Evolutionary conservation across 768 basidiomycete genomes (phyloP).

Genomic region (Auriscalpium microsporum): DNA sequence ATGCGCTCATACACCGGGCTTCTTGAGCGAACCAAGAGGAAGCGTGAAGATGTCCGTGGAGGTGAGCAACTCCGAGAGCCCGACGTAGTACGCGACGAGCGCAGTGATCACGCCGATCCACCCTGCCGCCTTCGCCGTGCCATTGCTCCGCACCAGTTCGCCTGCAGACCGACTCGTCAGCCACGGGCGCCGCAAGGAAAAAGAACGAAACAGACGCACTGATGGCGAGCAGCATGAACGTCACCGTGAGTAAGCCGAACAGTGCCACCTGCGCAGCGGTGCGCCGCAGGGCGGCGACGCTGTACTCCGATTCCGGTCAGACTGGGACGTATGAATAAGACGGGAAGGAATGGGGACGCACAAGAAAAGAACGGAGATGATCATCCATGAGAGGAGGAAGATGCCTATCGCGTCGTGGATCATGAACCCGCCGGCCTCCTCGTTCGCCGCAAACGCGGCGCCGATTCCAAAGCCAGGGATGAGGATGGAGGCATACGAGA

Average conservation of each 20-base stretch:
- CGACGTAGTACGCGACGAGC: constrained; percentile 38
- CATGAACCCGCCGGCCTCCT: too few relatives aligned
- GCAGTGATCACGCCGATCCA: constrained; percentile 39
- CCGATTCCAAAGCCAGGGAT: constrained; percentile 60
- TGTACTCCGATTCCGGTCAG: too few relatives aligned
- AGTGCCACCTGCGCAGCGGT: too few relatives aligned
- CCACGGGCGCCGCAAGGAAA: constrained; percentile 28
- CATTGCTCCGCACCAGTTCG: background rate
- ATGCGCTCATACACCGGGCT: too few relatives aligned
- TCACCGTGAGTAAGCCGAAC: constrained; percentile 44
- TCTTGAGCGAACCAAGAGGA: constrained; percentile 25
- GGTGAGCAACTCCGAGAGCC: constrained; percentile 33
- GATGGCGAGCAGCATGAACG: constrained; percentile 40
- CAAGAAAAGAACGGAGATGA: too few relatives aligned
- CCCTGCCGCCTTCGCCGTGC: constrained; percentile 35
- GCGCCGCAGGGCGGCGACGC: too few relatives aligned
- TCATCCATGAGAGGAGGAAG: too few relatives aligned
- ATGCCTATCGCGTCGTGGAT: too few relatives aligned
- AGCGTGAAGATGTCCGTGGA: constrained; percentile 30
- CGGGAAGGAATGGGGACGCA: too few relatives aligned
- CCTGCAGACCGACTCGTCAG: background rate
- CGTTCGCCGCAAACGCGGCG: constrained; percentile 36
- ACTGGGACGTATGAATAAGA: too few relatives aligned
- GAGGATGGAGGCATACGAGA: constrained; percentile 69
- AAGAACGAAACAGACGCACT: constrained; percentile 29